These are phyloP conservation scores for Dianthus caryophyllus DNA, from an alignment of 148 eudicot genomes.

Conservation along the genomic window DNA sequence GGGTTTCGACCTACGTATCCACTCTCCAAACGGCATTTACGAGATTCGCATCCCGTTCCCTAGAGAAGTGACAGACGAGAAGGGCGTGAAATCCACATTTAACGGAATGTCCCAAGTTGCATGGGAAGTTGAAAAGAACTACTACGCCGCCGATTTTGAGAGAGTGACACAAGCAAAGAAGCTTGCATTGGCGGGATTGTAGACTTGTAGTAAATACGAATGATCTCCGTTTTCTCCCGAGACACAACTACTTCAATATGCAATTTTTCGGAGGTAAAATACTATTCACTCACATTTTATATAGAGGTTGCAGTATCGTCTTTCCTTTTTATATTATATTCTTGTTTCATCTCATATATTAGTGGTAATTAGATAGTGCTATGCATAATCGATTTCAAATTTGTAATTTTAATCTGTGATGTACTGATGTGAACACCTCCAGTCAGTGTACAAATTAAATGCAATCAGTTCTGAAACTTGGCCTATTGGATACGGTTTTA, in stretches of 20 bases:
- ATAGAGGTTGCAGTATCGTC: neutral
- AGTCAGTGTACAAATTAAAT: too few species aligned
- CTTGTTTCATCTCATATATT: slow-evolving; percentile 3
- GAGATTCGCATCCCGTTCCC: slow-evolving; percentile 92
- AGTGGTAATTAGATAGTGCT: neutral
- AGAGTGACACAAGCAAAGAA: slow-evolving; percentile 71
- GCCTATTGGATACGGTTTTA: too few species aligned
- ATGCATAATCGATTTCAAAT: slow-evolving; percentile 6
- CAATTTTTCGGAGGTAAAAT: slow-evolving; percentile 8
- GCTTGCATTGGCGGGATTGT: slow-evolving; percentile 32
- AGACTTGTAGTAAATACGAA: slow-evolving; percentile 12
- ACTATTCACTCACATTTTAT: too few species aligned
- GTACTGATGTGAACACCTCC: neutral
- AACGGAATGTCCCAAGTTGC: slow-evolving; percentile 97
- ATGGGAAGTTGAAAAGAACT: slow-evolving; percentile 94
- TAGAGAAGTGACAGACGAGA: slow-evolving; percentile 79
- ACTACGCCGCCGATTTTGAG: slow-evolving; percentile 52
- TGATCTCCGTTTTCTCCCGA: neutral
- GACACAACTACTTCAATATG: neutral
- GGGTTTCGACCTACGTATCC: slow-evolving; percentile 78
- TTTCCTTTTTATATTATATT: neutral
- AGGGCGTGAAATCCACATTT: slow-evolving; percentile 84
- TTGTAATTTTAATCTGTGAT: slow-evolving; percentile 7
- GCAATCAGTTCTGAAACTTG: too few species aligned
- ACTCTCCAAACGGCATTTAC: slow-evolving; percentile 46